These are phyloP conservation scores for Aurantiochytrium sp. DNA, from an alignment of 108 stramenopile species.

Conservation along the genomic window DNA sequence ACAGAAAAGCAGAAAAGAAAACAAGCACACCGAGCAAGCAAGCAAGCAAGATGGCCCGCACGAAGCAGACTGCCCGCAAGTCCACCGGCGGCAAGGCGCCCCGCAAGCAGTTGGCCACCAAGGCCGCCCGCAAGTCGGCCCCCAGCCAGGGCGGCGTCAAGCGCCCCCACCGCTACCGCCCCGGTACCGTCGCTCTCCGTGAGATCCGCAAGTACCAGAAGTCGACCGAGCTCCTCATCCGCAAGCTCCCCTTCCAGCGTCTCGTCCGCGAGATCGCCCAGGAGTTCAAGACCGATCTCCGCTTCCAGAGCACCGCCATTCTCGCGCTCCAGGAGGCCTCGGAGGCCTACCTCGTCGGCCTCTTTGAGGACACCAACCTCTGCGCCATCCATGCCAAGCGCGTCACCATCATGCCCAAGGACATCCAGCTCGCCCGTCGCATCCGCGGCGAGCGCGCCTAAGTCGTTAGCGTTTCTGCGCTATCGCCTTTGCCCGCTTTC, in stretches of 20 bases:
- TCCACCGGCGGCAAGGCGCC: slow-evolving; percentile 55
- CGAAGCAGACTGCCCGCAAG: slow-evolving; percentile 55
- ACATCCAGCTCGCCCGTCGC: slow-evolving; percentile 83
- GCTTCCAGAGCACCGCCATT: slow-evolving; percentile 89
- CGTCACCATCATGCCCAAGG: slow-evolving; percentile 95
- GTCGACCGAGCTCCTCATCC: slow-evolving; percentile 77
- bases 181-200: slow-evolving; percentile 77
- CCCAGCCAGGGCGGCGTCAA: slow-evolving; percentile 51
- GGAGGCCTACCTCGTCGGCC: slow-evolving; percentile 78
- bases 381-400: slow-evolving; percentile 93
- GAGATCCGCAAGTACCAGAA: slow-evolving; percentile 89
- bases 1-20: neutral
- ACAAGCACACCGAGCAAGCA: neutral
- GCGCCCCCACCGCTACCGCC: slow-evolving; percentile 59
- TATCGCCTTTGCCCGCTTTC: neutral
- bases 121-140: slow-evolving; percentile 52
- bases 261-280: slow-evolving; percentile 41
- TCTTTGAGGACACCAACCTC: slow-evolving; percentile 87
- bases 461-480: neutral
- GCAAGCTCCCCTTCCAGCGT: slow-evolving; percentile 86
- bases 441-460: slow-evolving; percentile 60
- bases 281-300: slow-evolving; percentile 44
- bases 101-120: slow-evolving; percentile 34
- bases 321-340: slow-evolving; percentile 89
- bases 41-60: slow-evolving; percentile 43